These are phyloP conservation scores for Aspergillus neotritici DNA, from an alignment of 2,329 filamentous ascomycete species.

Conservation along the genomic window DNA sequence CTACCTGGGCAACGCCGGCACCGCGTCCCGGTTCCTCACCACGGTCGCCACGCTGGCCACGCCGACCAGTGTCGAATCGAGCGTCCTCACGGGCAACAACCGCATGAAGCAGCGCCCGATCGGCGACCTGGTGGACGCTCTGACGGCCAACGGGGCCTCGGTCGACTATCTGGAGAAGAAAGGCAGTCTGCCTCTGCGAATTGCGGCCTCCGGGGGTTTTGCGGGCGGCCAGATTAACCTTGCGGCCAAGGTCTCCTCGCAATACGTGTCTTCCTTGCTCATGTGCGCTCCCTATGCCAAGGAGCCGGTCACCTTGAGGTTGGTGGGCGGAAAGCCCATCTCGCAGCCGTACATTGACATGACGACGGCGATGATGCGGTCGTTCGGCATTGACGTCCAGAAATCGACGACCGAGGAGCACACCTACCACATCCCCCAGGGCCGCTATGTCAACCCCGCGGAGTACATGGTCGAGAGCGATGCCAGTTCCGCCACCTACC, in stretches of 20 bases:
- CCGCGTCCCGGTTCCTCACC: conserved; percentile 89
- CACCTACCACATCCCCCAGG: conserved; percentile 89
- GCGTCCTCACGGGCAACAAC: conserved; percentile 83
- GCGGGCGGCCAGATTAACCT: conserved; percentile 83
- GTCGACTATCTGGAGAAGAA: conserved; percentile 81
- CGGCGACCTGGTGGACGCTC: conserved; percentile 83
- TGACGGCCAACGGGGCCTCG: conserved; percentile 77
- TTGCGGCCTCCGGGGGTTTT: conserved; percentile 77
- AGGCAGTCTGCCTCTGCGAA: conserved; percentile 74
- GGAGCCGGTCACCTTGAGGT: conserved; percentile 77
- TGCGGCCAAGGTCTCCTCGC: conserved; percentile 93
- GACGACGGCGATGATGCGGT: conserved; percentile 95
- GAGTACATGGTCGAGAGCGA: conserved; percentile 94
- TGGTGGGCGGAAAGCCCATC: conserved; percentile 95
- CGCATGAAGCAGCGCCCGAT: conserved; percentile 96
- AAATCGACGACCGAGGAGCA: conserved; percentile 73
- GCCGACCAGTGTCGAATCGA: conserved; percentile 58
- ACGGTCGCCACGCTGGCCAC: conserved; percentile 81
- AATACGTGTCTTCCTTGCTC: conserved; percentile 93
- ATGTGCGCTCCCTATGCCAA: conserved; percentile 98
- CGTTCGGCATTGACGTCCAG: conserved; percentile 78
- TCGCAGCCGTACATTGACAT: conserved; percentile 98
- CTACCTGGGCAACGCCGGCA: conserved; percentile 94
- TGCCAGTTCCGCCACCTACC: conserved; percentile 95
- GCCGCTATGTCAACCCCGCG: conserved; percentile 71